Base-by-base conservation (phyloP, 345 rosid genomes). In the Turnera subulata region DNA sequence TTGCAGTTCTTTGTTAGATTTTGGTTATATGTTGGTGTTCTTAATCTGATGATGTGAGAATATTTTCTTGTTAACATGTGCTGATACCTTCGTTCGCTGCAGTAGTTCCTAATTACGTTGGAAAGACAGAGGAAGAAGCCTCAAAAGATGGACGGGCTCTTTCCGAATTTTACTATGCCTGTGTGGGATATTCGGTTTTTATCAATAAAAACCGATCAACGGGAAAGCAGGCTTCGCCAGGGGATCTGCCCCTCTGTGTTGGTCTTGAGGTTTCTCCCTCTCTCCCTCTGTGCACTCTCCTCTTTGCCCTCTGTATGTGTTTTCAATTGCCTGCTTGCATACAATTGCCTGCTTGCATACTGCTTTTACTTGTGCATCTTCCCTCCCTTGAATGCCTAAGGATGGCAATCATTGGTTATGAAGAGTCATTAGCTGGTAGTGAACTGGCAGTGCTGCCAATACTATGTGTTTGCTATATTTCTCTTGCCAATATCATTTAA, bases 111-210 rank as follows among this genome's bases (percentile, higher is more conserved):
- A 69, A 70, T 58, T 60, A 76, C 68, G 70, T 75, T 64, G 80
- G 73, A 46, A 72, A 65, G 58, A 58, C 76, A 50, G 86, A 85
- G 77, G 61, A 52, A 50, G 76, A 71, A 70, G 78, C 78, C 62
- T 69, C 77, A 12, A 69, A 68, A 72, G 80, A 80, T 14, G 76
- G 80, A 7, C 40, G 73, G 29, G 22, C 62, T 19, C 58, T 76
- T 54, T 14, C 58, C 11, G 81, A 78, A 53, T 84, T 84, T 70
- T 76, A 80, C 54, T 86, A 83, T 69, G 84, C 71, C 25, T 86
- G 94, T 72, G 76, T 77, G 65, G 94, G 90, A 5, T 80, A 80
- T 65, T 83, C 88, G 8, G 77, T 76, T 21, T 75, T 69, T 58
- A 44, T 63, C 65, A 78, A 65, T 55, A 74, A 73, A 37, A 76